Base-by-base conservation (phyloP, 2,329 filamentous ascomycete genomes). In the Diaporthe australafricana region DNA sequence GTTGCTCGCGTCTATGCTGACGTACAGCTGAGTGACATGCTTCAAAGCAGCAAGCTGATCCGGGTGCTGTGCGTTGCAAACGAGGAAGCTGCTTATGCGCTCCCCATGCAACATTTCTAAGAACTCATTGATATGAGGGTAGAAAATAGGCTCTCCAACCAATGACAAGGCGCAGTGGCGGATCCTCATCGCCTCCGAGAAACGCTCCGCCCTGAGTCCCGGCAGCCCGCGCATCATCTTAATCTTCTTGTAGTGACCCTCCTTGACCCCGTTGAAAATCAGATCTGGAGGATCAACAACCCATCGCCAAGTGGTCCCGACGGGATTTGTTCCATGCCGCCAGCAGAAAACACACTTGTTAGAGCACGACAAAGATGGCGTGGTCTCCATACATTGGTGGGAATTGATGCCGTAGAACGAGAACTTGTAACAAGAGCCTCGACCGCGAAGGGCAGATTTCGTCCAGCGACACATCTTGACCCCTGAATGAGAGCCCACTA, bases 281-380 rank as follows among this genome's bases (percentile, higher is more conserved):
- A 95, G 82, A 30, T 98, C 93, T 0, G 96, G 95, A 0, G 94
- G 92, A 79, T 98, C 96, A 38, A 98, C 94, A 65, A 95, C 90
- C 96, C 96, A 99, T 73, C 96, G 92, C 96, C 96, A 98, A 5
- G 93, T 97, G 3, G 96, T 98, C 60, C 95, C 95, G 0, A 98
- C 96, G 0, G 96, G 96, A 80, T 98, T 99, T 0, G 96, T 98
- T 68, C 96, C 96, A 80, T 98, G 96, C 8, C 96, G 92, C 96
- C 96, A 99, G 87, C 96, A 99, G 82, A 98, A 99, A 75, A 99
- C 94, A 81, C 96, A 98, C 82, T 99, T 98, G 85, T 98, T 98
- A 74, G 93, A 96, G 87, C 96, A 99, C 12, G 94, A 97, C 5
- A 99, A 89, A 0, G 95, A 98, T 0, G 96, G 96, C 0, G 96